Conservation (phyloP, 306 rosid genomes). For the Echinosophora koreensis region DNA sequence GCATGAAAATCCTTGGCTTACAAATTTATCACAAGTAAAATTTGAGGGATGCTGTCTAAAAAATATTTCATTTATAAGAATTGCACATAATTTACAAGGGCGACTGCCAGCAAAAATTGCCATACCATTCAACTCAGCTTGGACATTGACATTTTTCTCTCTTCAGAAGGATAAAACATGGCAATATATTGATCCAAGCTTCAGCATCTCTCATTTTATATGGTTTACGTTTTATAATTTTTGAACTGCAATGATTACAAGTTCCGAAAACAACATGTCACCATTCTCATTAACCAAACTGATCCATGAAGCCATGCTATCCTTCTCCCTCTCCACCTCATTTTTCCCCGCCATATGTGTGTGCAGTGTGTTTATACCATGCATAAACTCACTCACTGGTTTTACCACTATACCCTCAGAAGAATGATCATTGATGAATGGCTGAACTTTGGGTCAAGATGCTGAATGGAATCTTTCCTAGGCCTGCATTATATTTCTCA, state of each 20-base stretch:
- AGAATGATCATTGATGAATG: slow-evolving; percentile 36
- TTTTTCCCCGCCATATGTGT: neutral
- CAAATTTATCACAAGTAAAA: slow-evolving; percentile 11
- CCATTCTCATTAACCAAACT: neutral
- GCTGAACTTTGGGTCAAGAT: slow-evolving; percentile 28
- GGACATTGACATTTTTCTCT: slow-evolving; percentile 28
- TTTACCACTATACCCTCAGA: neutral
- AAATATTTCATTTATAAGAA: slow-evolving; percentile 42
- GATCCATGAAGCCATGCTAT: slow-evolving; percentile 3
- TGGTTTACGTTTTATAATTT: no score
- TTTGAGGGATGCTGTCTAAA: slow-evolving; percentile 32
- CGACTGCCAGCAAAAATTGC: neutral
- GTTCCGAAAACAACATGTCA: neutral
- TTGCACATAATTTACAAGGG: slow-evolving; percentile 46
- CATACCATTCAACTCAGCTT: slow-evolving; percentile 25
- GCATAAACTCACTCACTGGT: slow-evolving; percentile 4
- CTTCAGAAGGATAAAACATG: slow-evolving; percentile 12
- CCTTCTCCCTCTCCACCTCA: slow-evolving; percentile 19
- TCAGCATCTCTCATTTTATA: slow-evolving; percentile 19
- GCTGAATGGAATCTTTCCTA: slow-evolving; percentile 45
- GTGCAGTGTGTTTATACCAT: neutral
- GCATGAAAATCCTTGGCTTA: neutral
- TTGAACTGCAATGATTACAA: neutral
- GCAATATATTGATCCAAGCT: slow-evolving; percentile 31
- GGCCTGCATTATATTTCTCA: slow-evolving; percentile 43